A percentile compares a stretch with the other conserved stretches of the same genome.
Evolutionary conservation across 495 filamentous ascomycete genomes (phyloP).

Genomic region (Penicillium pulvis): DNA sequence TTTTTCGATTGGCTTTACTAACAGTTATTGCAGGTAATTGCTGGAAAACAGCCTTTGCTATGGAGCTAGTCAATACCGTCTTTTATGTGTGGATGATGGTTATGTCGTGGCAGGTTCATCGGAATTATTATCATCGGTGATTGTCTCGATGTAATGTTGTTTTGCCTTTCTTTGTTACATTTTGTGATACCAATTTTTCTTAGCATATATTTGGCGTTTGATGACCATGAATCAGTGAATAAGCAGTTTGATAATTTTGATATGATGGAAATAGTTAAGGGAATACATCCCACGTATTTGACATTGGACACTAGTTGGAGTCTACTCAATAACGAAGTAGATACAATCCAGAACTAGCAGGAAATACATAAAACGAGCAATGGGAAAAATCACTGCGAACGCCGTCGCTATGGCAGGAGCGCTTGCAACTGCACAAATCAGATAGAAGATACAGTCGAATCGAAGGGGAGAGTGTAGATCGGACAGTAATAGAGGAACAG

Average conservation of each 20-base stretch:
- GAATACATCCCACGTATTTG: slow-evolving; percentile 3
- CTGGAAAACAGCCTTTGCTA: slow-evolving; percentile 63
- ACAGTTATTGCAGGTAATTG: slow-evolving; percentile 43
- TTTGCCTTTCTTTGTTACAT: background rate
- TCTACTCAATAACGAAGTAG: background rate
- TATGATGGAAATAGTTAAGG: no score
- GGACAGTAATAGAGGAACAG: background rate
- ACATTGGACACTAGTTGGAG: background rate
- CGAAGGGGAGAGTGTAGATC: slow-evolving; percentile 4
- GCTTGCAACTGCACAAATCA: slow-evolving; percentile 30
- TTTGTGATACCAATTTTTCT: slow-evolving; percentile 22
- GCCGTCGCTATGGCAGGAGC: slow-evolving; percentile 45
- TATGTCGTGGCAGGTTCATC: slow-evolving; percentile 86
- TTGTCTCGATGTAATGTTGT: background rate
- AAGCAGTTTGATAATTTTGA: no score
- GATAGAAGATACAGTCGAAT: slow-evolving; percentile 12
- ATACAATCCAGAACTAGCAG: background rate
- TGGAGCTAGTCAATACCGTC: slow-evolving; percentile 74
- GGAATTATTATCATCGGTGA: slow-evolving; percentile 46
- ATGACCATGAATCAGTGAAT: background rate
- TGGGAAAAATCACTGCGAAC: slow-evolving; percentile 24
- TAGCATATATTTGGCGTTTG: slow-evolving; percentile 22
- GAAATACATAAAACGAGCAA: slow-evolving; percentile 11
- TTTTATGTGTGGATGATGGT: slow-evolving; percentile 95
- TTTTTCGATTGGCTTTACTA: background rate